phyloP scores from a whole-genome alignment of 106 monocot genomes.

The Xerophyta viscosa region DNA sequence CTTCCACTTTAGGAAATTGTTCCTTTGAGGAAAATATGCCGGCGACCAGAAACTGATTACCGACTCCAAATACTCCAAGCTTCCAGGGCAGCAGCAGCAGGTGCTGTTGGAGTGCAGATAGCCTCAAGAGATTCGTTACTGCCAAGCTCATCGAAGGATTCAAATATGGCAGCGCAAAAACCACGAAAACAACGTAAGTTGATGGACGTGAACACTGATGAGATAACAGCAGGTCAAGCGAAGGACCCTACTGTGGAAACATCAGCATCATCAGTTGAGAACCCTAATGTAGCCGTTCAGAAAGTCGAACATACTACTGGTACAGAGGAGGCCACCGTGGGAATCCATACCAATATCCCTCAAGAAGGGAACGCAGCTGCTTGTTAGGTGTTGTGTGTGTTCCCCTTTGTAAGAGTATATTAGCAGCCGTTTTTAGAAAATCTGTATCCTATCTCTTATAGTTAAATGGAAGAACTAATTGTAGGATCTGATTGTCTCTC shows the following conservation, averaged over 20 bases:
- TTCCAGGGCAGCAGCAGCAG: slow-evolving; percentile 14
- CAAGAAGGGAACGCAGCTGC: slow-evolving; percentile 2
- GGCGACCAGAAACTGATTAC: slow-evolving; percentile 60
- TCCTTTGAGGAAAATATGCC: slow-evolving; percentile 54
- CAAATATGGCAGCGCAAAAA: background rate
- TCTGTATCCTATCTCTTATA: no score
- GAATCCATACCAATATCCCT: background rate
- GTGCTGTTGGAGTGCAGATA: slow-evolving; percentile 3
- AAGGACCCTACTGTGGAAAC: background rate
- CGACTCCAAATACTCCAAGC: slow-evolving; percentile 40
- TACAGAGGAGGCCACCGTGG: background rate
- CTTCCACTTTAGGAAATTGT: slow-evolving; percentile 55
- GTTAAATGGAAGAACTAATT: no score
- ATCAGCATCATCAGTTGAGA: slow-evolving; percentile 1
- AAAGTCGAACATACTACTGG: background rate
- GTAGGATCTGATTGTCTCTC: no score
- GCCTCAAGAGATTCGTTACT: slow-evolving; percentile 5
- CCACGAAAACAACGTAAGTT: slow-evolving; percentile 5
- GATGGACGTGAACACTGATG: slow-evolving; percentile 3
- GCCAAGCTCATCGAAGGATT: slow-evolving; percentile 6
- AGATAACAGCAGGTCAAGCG: background rate
- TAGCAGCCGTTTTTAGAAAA: no score
- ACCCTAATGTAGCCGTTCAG: background rate
- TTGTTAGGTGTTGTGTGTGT: no score
- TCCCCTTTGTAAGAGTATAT: no score